phyloP scores from a whole-genome alignment of 2,329 filamentous ascomycete species.

The Emmonsiellopsis sp. region DNA sequence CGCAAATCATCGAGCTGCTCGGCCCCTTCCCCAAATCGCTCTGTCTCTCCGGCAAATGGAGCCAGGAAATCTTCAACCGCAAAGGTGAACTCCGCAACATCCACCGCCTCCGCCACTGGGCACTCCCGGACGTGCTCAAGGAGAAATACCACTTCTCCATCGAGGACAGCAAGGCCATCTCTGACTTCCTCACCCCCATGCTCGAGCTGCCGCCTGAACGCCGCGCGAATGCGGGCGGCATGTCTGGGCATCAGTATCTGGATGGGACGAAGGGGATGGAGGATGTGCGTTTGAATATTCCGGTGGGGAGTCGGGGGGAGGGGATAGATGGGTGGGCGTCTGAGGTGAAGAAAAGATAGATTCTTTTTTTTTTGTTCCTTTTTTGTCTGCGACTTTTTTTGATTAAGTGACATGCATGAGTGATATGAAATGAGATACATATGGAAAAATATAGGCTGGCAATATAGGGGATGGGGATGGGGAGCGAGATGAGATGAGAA shows the following conservation, averaged over 20 bases:
- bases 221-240: constrained; percentile 89
- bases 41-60: constrained; percentile 91
- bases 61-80: constrained; percentile 96
- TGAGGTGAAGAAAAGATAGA: constrained; percentile 72
- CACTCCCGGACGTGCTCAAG: constrained; percentile 78
- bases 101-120: constrained; percentile 92
- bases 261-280: constrained; percentile 86
- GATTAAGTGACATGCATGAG: constrained; percentile 5
- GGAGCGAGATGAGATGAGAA: neutral
- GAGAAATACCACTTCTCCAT: constrained; percentile 96
- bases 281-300: constrained; percentile 61
- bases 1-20: constrained; percentile 94
- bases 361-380: constrained; percentile 4
- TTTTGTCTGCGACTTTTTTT: neutral
- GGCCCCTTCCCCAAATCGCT: constrained; percentile 88
- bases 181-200: constrained; percentile 82
- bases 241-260: constrained; percentile 78
- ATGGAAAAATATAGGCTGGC: neutral
- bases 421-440: neutral
- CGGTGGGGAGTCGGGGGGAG: constrained; percentile 75
- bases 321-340: constrained; percentile 90
- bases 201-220: constrained; percentile 80
- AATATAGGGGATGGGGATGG: neutral
- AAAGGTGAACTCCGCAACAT: constrained; percentile 97
- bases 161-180: constrained; percentile 68